Percentiles rank a stretch among this genome's conserved stretches.
Evolutionary conservation across 768 basidiomycete species (phyloP).

Genomic region (Mycena amicta): DNA sequence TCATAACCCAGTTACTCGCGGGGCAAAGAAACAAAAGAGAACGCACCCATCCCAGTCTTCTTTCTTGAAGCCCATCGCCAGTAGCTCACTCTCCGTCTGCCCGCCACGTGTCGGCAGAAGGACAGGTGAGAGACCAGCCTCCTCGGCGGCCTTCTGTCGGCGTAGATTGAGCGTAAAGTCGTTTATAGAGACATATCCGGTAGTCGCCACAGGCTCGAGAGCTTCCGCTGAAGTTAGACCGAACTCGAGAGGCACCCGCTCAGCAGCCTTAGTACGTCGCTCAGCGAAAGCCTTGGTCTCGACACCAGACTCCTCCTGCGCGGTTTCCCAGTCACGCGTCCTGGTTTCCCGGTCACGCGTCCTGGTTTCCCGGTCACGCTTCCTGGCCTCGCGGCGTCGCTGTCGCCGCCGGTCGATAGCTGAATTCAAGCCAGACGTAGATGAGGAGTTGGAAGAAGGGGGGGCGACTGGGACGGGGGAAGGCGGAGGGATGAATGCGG

Average conservation of each 20-base stretch:
- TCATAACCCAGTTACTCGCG: no score
- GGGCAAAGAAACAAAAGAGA: no score
- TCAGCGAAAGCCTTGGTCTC: background rate
- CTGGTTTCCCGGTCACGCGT: background rate
- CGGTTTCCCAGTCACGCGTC: background rate
- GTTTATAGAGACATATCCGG: background rate
- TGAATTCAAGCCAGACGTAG: no score
- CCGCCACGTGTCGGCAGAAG: background rate
- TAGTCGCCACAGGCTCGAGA: background rate
- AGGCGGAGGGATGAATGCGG: no score
- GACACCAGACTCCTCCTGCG: background rate
- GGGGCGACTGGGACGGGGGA: no score
- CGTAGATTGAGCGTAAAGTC: background rate
- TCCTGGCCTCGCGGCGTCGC: background rate
- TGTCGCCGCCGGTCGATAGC: background rate
- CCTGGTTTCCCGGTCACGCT: background rate
- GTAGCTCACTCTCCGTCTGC: background rate
- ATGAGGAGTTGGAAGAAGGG: no score
- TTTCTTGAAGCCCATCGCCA: background rate
- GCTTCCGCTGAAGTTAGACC: background rate
- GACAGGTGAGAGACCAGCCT: background rate
- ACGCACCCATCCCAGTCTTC: background rate
- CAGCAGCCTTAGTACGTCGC: background rate
- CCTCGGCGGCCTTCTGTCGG: background rate
- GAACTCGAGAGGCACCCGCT: background rate